phyloP scores from a whole-genome alignment of 345 rosid genomes.

The Atalantia buxifolia region DNA sequence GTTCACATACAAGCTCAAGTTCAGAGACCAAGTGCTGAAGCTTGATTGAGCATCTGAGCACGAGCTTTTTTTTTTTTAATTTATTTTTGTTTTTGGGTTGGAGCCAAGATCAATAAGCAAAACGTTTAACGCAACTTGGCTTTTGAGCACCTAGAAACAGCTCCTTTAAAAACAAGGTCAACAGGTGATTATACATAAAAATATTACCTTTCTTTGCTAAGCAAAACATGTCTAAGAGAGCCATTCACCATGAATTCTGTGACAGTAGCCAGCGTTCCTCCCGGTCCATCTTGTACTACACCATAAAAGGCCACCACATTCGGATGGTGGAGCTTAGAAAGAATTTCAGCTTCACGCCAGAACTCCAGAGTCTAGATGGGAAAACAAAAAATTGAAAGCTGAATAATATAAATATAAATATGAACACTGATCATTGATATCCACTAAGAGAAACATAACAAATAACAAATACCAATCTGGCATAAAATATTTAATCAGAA shows the following conservation, averaged over 20 bases:
- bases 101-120: neutral
- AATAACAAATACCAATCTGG: slow-evolving; percentile 12
- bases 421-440: neutral
- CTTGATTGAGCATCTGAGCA: neutral
- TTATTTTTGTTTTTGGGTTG: neutral
- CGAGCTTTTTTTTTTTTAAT: neutral
- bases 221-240: slow-evolving; percentile 90
- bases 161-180: neutral
- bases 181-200: neutral
- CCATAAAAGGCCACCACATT: slow-evolving; percentile 98
- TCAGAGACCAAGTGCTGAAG: neutral
- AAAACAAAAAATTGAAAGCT: neutral
- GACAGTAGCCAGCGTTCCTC: slow-evolving; percentile 91
- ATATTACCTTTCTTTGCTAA: slow-evolving; percentile 80
- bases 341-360: slow-evolving; percentile 99
- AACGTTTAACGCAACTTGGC: neutral
- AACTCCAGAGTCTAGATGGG: slow-evolving; percentile 67
- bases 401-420: neutral
- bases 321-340: slow-evolving; percentile 97
- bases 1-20: neutral
- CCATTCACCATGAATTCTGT: slow-evolving; percentile 98
- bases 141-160: neutral
- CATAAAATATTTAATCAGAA: neutral
- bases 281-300: slow-evolving; percentile 96
- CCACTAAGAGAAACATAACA: slow-evolving; percentile 3